These are phyloP conservation scores for Alloteropsis semialata DNA, from an alignment of 176 grass and related monocot genomes.

Conservation along the genomic window DNA sequence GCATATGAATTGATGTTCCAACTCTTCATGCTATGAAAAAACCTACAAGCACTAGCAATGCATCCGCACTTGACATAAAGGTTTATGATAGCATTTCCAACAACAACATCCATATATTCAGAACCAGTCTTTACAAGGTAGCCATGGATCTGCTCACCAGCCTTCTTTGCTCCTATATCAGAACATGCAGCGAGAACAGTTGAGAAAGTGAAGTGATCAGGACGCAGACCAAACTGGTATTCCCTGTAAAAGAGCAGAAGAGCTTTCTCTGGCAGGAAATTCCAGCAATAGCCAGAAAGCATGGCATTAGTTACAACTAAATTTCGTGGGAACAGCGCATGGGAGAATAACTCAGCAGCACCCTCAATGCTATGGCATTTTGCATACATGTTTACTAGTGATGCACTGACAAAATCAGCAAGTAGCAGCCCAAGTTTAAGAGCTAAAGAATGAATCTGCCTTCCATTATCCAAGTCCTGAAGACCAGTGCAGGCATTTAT, in stretches of 20 bases:
- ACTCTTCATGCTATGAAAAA: slow-evolving; percentile 76
- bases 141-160: slow-evolving; percentile 82
- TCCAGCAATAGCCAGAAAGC: slow-evolving; percentile 78
- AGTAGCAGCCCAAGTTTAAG: slow-evolving; percentile 64
- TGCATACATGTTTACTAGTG: slow-evolving; percentile 87
- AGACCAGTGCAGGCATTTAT: slow-evolving; percentile 70
- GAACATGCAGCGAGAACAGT: slow-evolving; percentile 76
- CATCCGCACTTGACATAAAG: slow-evolving; percentile 82
- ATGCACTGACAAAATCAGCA: slow-evolving; percentile 67
- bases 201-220: slow-evolving; percentile 79
- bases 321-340: slow-evolving; percentile 41
- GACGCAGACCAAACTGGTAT: slow-evolving; percentile 50
- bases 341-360: slow-evolving; percentile 56
- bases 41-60: slow-evolving; percentile 71
- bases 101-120: slow-evolving; percentile 57
- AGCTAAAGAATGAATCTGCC: slow-evolving; percentile 64
- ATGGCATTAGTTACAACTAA: slow-evolving; percentile 63
- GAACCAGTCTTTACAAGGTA: slow-evolving; percentile 69
- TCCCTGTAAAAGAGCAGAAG: slow-evolving; percentile 70
- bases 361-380: slow-evolving; percentile 59
- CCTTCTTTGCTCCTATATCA: slow-evolving; percentile 57
- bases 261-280: slow-evolving; percentile 67
- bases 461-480: slow-evolving; percentile 63
- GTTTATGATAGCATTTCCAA: slow-evolving; percentile 83
- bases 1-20: slow-evolving; percentile 83